Percentiles rank a stretch among this genome's conserved stretches.
Conservation (phyloP, 2,329 filamentous ascomycete genomes). For the Botrytis byssoidea region DNA sequence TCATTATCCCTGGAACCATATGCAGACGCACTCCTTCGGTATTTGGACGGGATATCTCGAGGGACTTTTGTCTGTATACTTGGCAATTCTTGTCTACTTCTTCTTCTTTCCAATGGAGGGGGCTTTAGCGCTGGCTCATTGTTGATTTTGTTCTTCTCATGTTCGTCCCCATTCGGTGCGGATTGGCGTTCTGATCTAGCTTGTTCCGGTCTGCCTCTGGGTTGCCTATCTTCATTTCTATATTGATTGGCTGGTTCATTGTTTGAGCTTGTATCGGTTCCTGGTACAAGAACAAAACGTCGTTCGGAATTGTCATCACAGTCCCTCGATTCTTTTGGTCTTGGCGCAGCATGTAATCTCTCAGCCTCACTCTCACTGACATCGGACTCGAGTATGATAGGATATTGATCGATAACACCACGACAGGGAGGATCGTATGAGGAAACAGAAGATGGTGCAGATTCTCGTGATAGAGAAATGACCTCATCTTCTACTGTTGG, state of each 20-base stretch:
- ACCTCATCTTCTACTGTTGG: conserved; percentile 70
- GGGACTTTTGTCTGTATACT: conserved; percentile 37
- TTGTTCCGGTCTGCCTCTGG: conserved; percentile 15
- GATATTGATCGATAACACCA: conserved; percentile 67
- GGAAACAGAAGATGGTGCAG: conserved; percentile 33
- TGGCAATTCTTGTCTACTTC: conserved; percentile 39
- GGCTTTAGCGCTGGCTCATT: conserved; percentile 14
- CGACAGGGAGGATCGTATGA: conserved; percentile 57
- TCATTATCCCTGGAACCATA: conserved; percentile 29
- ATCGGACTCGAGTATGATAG: conserved; percentile 62
- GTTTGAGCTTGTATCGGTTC: conserved; percentile 26
- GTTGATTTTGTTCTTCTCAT: background rate
- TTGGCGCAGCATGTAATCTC: conserved; percentile 32
- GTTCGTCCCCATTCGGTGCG: conserved; percentile 4
- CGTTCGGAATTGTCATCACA: conserved; percentile 47
- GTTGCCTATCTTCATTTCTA: conserved; percentile 27
- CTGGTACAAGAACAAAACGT: conserved; percentile 60
- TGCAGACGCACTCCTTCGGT: conserved; percentile 36
- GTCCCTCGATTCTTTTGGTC: conserved; percentile 23
- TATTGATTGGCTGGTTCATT: conserved; percentile 9
- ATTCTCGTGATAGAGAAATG: conserved; percentile 60
- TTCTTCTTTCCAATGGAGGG: conserved; percentile 29
- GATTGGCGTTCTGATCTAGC: background rate
- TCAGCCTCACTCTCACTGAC: conserved; percentile 37
- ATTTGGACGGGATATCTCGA: conserved; percentile 36